Evolutionary conservation across 2,329 filamentous ascomycete genomes (phyloP).

Genomic region (Didymellaceae sp.): DNA sequence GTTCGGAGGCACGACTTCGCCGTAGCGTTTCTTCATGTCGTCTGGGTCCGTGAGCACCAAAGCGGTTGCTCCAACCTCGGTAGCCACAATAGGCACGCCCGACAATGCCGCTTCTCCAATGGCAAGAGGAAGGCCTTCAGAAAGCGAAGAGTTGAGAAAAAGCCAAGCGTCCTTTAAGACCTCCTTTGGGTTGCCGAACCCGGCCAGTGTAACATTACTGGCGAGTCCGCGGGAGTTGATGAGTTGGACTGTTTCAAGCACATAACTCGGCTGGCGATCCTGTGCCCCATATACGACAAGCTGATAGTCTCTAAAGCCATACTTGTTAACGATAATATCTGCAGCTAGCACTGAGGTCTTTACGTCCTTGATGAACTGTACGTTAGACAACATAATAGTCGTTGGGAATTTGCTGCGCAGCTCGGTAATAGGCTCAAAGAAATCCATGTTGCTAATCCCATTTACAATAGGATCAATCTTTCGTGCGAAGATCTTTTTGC

Average conservation of each 20-base stretch:
- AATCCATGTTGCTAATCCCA: slow-evolving; percentile 61
- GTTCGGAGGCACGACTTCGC: slow-evolving; percentile 69
- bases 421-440: slow-evolving; percentile 59
- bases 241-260: neutral
- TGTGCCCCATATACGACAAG: slow-evolving; percentile 68
- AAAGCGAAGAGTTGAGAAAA: neutral
- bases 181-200: neutral
- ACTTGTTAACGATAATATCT: slow-evolving; percentile 70
- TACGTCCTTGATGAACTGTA: slow-evolving; percentile 67
- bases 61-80: neutral
- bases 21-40: slow-evolving; percentile 51
- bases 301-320: slow-evolving; percentile 69
- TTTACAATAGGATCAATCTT: slow-evolving; percentile 71
- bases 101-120: neutral
- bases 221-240: slow-evolving; percentile 46
- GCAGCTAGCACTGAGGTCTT: slow-evolving; percentile 69
- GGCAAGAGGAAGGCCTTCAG: neutral
- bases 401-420: slow-evolving; percentile 66
- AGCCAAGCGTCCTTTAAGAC: neutral
- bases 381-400: slow-evolving; percentile 70
- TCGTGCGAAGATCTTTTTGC: slow-evolving; percentile 63
- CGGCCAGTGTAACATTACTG: slow-evolving; percentile 47
- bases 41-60: neutral
- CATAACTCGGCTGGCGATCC: neutral
- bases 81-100: neutral